Base-by-base conservation (phyloP, 164 flowering plant genomes). In the Euptelea pleiosperma region DNA sequence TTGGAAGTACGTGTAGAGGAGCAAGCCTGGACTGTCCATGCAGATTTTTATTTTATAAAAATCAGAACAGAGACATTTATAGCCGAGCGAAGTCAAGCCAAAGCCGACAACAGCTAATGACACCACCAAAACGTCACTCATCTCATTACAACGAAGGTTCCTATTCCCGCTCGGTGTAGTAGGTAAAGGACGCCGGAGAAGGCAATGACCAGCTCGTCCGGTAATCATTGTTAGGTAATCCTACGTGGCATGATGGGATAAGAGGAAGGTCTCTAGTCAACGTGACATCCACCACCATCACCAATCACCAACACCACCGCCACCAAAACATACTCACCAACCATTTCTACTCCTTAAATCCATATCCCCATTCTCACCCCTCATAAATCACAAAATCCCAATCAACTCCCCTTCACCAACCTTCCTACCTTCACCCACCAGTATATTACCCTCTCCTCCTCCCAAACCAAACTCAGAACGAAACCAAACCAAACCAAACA, bases 191-290 rank as follows among this genome's bases (percentile, higher is more conserved):
- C 0, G 19, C 40, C 41, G 6, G 25, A 41, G 11, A 8, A 18
- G 19, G n/a, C 2, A 2, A 22, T 11, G 6, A 52, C 56, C 28
- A 18, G 50, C 12, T 11, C 19, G 31, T 0, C 48, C 56, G 29
- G 64, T 61, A 19, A 61, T 14, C 19, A 6, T 1, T 52, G 58
- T 53, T 62, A 53, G 65, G 65, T 62, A 35, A 62, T 34, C 42
- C 31, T 24, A 58, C 52, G 52, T 46, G 52, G 62, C 37, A 34
- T 6, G 7, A 5, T 34, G 37, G n/a, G n/a, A n/a, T n/a, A 47
- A 45, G 6, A 0, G 4, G 21, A 29, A 2, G 22, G 24, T 22
- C 10, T 49, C 8, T 9, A 25, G 33, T 35, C 63, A 60, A 50
- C 55, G 4, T 49, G 18, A 40, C 44, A 37, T 39, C 47, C 16